Evolutionary conservation across 495 filamentous ascomycete genomes (phyloP).

Genomic region (Penicillium cataractarum): DNA sequence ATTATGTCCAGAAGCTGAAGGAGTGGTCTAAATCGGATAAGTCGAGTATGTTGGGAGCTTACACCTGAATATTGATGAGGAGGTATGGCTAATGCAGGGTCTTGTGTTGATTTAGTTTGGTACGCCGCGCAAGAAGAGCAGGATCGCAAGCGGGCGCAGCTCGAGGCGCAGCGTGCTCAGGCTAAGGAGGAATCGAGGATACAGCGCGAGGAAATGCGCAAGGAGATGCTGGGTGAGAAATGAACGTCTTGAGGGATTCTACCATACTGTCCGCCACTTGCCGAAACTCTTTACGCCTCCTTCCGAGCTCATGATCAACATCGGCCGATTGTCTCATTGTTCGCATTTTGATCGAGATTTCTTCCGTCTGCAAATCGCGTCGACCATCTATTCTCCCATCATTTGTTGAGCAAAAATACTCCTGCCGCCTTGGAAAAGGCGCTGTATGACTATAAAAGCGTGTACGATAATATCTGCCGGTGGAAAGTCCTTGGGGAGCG

Average conservation of each 20-base stretch:
- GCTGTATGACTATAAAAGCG: slow-evolving; percentile 20
- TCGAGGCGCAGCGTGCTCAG: slow-evolving; percentile 52
- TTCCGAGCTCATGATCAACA: background rate
- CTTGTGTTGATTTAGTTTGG: slow-evolving; percentile 63
- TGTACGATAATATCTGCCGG: slow-evolving; percentile 30
- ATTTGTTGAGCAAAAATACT: background rate
- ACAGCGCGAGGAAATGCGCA: slow-evolving; percentile 61
- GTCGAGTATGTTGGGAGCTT: slow-evolving; percentile 59
- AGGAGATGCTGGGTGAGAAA: slow-evolving; percentile 48
- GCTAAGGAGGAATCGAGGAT: slow-evolving; percentile 54
- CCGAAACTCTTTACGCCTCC: background rate
- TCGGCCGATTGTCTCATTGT: background rate
- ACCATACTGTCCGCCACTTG: background rate
- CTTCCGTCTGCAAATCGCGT: too few relatives aligned
- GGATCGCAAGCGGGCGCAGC: slow-evolving; percentile 45
- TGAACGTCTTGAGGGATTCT: slow-evolving; percentile 11
- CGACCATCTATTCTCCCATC: too few relatives aligned
- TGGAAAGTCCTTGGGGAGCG: background rate
- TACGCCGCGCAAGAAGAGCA: slow-evolving; percentile 68
- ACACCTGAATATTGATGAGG: background rate
- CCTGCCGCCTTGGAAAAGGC: background rate
- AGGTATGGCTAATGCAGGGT: slow-evolving; percentile 1
- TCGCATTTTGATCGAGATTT: background rate
- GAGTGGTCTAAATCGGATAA: slow-evolving; percentile 89
- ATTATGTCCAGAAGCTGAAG: slow-evolving; percentile 82